Base-by-base conservation (phyloP, 108 stramenopile species). In the Aureococcus anophagefferens region DNA sequence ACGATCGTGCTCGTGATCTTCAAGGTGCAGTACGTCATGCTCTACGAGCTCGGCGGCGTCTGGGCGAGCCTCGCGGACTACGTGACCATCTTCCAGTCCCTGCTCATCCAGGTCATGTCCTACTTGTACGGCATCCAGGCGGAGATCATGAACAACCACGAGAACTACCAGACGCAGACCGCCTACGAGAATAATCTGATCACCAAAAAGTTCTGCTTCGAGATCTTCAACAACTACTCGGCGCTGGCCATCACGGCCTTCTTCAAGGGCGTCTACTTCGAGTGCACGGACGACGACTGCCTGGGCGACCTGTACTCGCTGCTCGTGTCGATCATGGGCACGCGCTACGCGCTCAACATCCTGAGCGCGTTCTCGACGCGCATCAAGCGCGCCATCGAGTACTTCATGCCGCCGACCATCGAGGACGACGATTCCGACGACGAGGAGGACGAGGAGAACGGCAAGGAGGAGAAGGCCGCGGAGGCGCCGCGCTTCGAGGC, bases 151-250 rank as follows among this genome's bases (percentile, higher is more conserved):
- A 74, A 31, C 35, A 35, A 73, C 59, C 71, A 64, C 62, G 85
- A 85, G 74, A 85, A 85, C 76, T 73, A 83, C 64, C 80, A 81
- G 34, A 84, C 83, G 30, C 75, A 84, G 62, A 82, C 76, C 31
- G 62, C 46, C 46, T 85, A 76, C 68, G 80, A 84, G 40, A 77
- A 85, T 73, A 46, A 70, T 35, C 72, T 81, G 71, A 85, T 85
- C 74, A 73, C 77, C 46, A 85, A 85, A 63, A 82, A 81, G 15
- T 85, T 85, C 77, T n/a, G 79, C 67, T 85, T 85, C 70, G 81
- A 82, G 66, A 79, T 84, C 63, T 79, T 84, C 35, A 85, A 85
- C 80, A 79, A 73, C 31, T 85, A 80, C 79, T 63, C 83, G 0
- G 77, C 85, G 28, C 77, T 85, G 30, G 72, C 68, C 30, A 84